Conservation (phyloP, 1,139 yeast genomes). For the Diutina siamensis region DNA sequence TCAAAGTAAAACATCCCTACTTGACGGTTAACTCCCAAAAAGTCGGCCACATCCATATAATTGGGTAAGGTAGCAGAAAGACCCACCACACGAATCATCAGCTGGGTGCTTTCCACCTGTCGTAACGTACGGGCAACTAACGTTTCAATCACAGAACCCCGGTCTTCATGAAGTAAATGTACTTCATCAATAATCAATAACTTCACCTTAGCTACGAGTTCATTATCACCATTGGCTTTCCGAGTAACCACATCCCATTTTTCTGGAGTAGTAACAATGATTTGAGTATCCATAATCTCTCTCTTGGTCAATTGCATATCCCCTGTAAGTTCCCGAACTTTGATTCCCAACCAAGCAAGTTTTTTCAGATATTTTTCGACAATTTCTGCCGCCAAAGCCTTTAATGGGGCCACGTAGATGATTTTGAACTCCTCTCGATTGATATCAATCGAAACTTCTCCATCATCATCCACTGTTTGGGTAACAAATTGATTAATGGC, state of each 20-base stretch:
- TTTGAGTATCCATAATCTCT: conserved; percentile 77
- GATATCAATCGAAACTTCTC: conserved; percentile 39
- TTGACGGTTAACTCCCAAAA: conserved; percentile 51
- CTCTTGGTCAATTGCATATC: conserved; percentile 88
- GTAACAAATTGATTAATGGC: conserved; percentile 60
- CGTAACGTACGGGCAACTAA: conserved; percentile 25
- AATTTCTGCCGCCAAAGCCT: conserved; percentile 95
- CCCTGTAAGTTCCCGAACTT: conserved; percentile 86
- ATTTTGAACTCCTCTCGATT: conserved; percentile 79
- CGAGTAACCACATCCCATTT: conserved; percentile 99
- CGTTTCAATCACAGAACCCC: conserved; percentile 4
- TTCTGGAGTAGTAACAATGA: conserved; percentile 94
- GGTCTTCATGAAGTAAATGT: conserved; percentile 5
- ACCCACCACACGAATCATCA: conserved; percentile 37
- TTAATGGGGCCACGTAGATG: conserved; percentile 90
- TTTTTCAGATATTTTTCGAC: conserved; percentile 80
- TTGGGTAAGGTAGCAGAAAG: conserved; percentile 4
- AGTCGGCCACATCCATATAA: conserved; percentile 5
- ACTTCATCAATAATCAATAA: conserved; percentile 3
- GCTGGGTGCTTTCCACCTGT: conserved; percentile 65
- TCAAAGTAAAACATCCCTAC: conserved; percentile 6
- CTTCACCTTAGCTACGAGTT: conserved; percentile 1
- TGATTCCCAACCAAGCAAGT: conserved; percentile 73
- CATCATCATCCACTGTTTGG: conserved; percentile 26
- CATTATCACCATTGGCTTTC: conserved; percentile 66